phyloP scores from a whole-genome alignment of 73 alveolate genomes.

The Paraurostyla sp. region DNA sequence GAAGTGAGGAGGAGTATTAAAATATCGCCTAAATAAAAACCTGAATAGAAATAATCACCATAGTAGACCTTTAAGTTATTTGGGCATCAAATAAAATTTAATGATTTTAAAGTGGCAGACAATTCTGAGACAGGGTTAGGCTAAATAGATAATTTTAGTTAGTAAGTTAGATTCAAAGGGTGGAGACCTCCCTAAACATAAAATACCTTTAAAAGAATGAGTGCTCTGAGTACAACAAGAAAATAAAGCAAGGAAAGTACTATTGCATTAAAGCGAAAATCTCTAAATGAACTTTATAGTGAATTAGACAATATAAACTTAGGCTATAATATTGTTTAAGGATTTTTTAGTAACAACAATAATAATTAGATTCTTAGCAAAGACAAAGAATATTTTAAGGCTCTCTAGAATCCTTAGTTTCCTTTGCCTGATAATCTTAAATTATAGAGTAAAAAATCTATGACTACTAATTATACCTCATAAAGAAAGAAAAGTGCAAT shows the following conservation, averaged over 20 bases:
- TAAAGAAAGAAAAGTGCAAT: background rate
- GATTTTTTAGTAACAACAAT: background rate
- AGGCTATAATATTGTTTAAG: slow-evolving; percentile 1
- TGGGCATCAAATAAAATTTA: too few species aligned
- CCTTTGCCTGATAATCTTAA: background rate
- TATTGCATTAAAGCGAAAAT: background rate
- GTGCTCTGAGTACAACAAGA: background rate
- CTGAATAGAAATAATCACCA: too few species aligned
- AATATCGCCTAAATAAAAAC: too few species aligned
- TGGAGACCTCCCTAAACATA: too few species aligned
- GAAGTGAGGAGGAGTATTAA: too few species aligned
- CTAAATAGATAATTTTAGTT: too few species aligned
- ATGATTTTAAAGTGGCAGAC: too few species aligned
- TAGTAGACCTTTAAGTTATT: too few species aligned
- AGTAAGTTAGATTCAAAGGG: too few species aligned
- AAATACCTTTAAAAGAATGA: too few species aligned
- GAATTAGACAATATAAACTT: background rate
- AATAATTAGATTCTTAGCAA: background rate
- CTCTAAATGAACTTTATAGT: background rate
- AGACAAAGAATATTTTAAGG: background rate
- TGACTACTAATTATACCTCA: background rate
- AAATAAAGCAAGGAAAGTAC: background rate
- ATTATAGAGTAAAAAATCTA: background rate
- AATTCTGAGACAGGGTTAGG: too few species aligned
- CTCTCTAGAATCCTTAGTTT: slow-evolving; percentile 7